These are phyloP conservation scores for Globisporangium megalacanthum DNA, from an alignment of 352 stramenopile species.

Conservation along the genomic window DNA sequence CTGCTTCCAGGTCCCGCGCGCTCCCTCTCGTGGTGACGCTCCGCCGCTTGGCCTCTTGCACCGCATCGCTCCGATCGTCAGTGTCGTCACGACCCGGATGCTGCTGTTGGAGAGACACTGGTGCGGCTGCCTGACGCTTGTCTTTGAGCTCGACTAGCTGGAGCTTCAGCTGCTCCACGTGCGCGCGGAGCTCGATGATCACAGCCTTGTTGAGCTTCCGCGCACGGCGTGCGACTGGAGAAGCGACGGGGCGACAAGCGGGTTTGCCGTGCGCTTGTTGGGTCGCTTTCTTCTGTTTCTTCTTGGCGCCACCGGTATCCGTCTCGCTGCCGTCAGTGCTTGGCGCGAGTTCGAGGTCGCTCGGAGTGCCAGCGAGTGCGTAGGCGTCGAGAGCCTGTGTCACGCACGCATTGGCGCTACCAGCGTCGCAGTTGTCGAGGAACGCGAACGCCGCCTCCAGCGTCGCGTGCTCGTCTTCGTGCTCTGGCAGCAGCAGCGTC, in stretches of 20 bases:
- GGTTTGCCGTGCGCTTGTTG: too few relatives aligned
- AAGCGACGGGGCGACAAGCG: too few relatives aligned
- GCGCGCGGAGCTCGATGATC: not conserved
- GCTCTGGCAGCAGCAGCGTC: not conserved
- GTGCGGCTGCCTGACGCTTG: too few relatives aligned
- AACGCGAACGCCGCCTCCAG: conserved; percentile 12
- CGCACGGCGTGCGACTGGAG: not conserved
- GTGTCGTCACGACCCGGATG: not conserved
- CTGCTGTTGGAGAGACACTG: too few relatives aligned
- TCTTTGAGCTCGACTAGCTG: not conserved
- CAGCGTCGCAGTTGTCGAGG: conserved; percentile 13
- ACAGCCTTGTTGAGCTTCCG: not conserved
- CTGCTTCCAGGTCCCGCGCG: not conserved
- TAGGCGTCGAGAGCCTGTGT: too few relatives aligned
- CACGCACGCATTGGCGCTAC: too few relatives aligned
- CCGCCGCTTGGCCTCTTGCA: not conserved
- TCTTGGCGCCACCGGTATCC: not conserved
- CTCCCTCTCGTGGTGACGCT: not conserved
- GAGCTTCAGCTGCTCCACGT: not conserved
- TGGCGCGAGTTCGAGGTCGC: too few relatives aligned
- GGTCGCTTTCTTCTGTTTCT: not conserved
- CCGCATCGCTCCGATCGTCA: too few relatives aligned
- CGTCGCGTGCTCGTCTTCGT: conserved; percentile 12
- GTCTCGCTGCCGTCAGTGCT: too few relatives aligned
- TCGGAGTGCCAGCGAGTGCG: too few relatives aligned